Percentiles rank a stretch among this genome's conserved stretches.
Evolutionary conservation across 2,329 filamentous ascomycete species (phyloP).

Genomic region (Magnaporthiopsis incrustans): DNA sequence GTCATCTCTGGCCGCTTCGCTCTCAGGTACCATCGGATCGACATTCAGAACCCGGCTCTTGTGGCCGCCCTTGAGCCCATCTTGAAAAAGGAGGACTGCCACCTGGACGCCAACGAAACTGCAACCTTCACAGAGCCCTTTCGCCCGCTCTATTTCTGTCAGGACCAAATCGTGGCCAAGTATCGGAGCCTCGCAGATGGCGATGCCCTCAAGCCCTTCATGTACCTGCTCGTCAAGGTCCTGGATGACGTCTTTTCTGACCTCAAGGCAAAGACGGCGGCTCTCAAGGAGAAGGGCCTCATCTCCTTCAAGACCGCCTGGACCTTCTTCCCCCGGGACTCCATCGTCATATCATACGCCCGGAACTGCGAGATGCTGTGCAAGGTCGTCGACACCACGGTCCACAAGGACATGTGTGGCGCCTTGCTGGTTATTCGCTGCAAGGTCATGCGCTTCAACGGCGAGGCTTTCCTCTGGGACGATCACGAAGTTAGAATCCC

Average conservation of each 20-base stretch:
- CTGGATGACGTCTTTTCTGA: conserved; percentile 35
- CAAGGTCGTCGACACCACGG: conserved; percentile 27
- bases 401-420: conserved; percentile 14
- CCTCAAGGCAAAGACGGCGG: conserved; percentile 26
- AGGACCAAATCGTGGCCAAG: conserved; percentile 31
- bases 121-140: conserved; percentile 32
- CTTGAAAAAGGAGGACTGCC: conserved; percentile 30
- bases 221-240: conserved; percentile 31
- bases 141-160: conserved; percentile 33
- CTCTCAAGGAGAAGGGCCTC: conserved; percentile 28
- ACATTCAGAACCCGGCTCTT: conserved; percentile 34
- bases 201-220: conserved; percentile 25
- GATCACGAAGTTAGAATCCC: conserved; percentile 22
- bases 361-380: conserved; percentile 32
- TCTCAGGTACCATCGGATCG: conserved; percentile 31
- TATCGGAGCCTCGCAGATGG: conserved; percentile 18
- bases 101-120: conserved; percentile 28
- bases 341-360: conserved; percentile 29
- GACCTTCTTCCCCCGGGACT: conserved; percentile 33
- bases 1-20: conserved; percentile 28
- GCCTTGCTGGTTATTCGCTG: conserved; percentile 20
- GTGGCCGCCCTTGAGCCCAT: conserved; percentile 34
- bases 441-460: conserved; percentile 31
- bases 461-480: conserved; percentile 32
- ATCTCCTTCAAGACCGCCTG: conserved; percentile 34